Evolutionary conservation across 2,329 filamentous ascomycete genomes (phyloP).

Genomic region (Paracoccidioides lutzii): DNA sequence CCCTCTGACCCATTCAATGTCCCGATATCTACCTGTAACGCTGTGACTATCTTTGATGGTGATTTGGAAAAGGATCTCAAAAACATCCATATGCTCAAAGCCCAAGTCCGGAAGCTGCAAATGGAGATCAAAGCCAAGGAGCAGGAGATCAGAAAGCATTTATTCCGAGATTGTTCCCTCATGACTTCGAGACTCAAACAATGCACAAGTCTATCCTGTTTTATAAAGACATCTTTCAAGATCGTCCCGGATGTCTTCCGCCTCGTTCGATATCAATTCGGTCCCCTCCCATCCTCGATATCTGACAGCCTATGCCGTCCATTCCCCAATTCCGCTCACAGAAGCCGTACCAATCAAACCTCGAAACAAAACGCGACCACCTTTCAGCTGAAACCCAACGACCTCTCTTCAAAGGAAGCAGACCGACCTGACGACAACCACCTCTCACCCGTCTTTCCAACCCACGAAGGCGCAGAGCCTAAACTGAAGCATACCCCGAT

Average conservation of each 20-base stretch:
- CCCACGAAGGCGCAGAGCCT: too few species aligned
- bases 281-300: conserved; percentile 13
- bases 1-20: conserved; percentile 6
- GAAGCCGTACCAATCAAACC: neutral
- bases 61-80: conserved; percentile 16
- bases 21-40: conserved; percentile 1
- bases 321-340: neutral
- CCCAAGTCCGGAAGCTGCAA: conserved; percentile 15
- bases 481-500: too few species aligned
- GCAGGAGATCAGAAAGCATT: conserved; percentile 16
- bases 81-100: conserved; percentile 17
- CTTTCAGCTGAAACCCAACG: neutral
- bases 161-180: conserved; percentile 18
- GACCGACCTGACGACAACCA: neutral
- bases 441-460: neutral
- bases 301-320: conserved; percentile 9
- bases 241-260: conserved; percentile 19
- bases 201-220: conserved; percentile 19
- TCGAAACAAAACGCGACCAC: neutral
- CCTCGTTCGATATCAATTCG: conserved; percentile 18
- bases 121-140: conserved; percentile 17
- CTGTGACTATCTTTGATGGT: neutral
- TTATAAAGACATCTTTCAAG: conserved; percentile 17
- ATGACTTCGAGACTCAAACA: conserved; percentile 15
- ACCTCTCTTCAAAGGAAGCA: neutral